Evolutionary conservation across 495 filamentous ascomycete species (phyloP).

Genomic region (Talaromyces thailandensis): DNA sequence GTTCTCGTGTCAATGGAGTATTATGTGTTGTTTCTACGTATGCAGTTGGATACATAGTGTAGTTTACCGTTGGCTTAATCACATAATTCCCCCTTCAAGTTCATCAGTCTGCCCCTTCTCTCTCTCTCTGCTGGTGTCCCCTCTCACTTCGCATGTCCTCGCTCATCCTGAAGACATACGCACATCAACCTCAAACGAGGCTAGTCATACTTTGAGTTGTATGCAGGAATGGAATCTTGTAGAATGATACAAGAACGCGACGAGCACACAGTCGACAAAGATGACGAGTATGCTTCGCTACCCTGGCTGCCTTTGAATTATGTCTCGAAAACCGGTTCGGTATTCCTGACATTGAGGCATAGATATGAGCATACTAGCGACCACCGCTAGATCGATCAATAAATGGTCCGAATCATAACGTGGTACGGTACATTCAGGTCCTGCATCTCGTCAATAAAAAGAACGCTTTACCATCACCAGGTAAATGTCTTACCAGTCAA

Average conservation of each 20-base stretch:
- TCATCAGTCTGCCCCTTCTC: not conserved
- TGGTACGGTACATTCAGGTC: conserved; percentile 1
- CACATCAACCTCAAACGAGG: not conserved
- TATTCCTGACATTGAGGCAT: not conserved
- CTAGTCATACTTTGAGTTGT: not conserved
- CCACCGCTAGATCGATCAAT: not conserved
- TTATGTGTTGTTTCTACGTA: not conserved
- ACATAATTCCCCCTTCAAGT: not conserved
- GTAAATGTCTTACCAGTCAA: conserved; percentile 73
- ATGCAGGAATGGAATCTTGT: not conserved
- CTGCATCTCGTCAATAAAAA: not conserved
- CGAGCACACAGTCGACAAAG: not conserved
- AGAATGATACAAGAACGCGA: not conserved
- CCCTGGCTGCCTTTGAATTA: not conserved
- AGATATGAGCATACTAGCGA: not conserved
- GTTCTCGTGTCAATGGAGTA: not conserved
- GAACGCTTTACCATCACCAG: not conserved
- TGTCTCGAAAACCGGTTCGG: too few species aligned
- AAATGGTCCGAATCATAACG: not conserved
- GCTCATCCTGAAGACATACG: too few species aligned
- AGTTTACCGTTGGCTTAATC: not conserved
- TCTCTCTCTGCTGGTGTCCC: too few species aligned
- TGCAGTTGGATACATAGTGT: not conserved
- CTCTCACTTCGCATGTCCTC: not conserved
- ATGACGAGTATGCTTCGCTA: not conserved